Percentiles rank a stretch among this genome's conserved stretches.
Conservation (phyloP, 2,329 filamentous ascomycete genomes). For the Pyrenophora seminiperda region DNA sequence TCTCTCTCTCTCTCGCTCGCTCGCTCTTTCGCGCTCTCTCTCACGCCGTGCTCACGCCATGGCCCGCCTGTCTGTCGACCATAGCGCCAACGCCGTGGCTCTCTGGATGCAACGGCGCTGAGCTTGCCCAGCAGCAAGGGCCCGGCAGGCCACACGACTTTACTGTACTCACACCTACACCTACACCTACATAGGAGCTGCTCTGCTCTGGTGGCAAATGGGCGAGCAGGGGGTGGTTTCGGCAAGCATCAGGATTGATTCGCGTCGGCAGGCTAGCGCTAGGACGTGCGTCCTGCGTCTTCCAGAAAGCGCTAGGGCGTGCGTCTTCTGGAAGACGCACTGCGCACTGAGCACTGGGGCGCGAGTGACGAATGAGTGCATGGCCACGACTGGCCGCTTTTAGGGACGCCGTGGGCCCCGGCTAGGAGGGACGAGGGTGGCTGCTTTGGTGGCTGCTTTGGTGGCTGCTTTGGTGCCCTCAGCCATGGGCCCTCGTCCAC, state of each 20-base stretch:
- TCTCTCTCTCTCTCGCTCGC: not conserved
- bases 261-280: not conserved
- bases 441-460: not conserved
- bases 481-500: conserved; percentile 15
- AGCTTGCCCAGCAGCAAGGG: too few relatives aligned
- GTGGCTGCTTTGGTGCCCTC: conserved; percentile 3
- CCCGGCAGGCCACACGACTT: too few relatives aligned
- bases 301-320: conserved; percentile 17
- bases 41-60: too few relatives aligned
- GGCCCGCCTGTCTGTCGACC: too few relatives aligned
- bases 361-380: conserved; percentile 8
- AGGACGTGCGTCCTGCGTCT: conserved; percentile 30
- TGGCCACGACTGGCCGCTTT: conserved; percentile 18
- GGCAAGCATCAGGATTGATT: conserved; percentile 8
- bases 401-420: not conserved
- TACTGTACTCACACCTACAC: too few relatives aligned
- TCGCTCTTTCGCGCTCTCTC: not conserved
- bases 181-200: too few relatives aligned
- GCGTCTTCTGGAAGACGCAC: conserved; percentile 27
- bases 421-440: not conserved
- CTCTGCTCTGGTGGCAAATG: too few relatives aligned
- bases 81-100: too few relatives aligned
- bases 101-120: too few relatives aligned
- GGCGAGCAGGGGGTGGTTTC: conserved; percentile 11
- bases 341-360: too few relatives aligned